Evolutionary conservation across 495 filamentous ascomycete species (phyloP).

Genomic region (Choiromyces venosus): DNA sequence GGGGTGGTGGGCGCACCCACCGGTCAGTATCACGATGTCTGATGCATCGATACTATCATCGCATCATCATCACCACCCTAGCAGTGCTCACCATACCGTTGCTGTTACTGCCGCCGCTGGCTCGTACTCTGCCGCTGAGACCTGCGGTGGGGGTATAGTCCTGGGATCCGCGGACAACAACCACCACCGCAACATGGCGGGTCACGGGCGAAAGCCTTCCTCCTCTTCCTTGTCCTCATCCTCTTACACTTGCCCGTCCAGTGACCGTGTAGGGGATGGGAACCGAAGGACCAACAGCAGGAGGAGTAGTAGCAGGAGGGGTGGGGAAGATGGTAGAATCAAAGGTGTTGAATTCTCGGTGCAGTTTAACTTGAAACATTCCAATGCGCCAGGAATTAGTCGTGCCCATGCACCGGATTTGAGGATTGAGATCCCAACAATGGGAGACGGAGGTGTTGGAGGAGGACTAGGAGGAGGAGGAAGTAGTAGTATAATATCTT

Average conservation of each 20-base stretch:
- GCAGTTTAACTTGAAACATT: neutral
- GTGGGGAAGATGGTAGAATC: neutral
- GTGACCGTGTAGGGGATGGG: neutral
- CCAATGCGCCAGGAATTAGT: neutral
- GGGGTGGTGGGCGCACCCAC: neutral
- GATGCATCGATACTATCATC: neutral
- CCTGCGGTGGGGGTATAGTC: neutral
- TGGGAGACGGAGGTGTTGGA: neutral
- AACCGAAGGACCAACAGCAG: neutral
- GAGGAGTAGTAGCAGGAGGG: neutral
- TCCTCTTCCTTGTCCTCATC: neutral
- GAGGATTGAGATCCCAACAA: neutral
- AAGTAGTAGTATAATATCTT: neutral
- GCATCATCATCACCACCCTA: neutral
- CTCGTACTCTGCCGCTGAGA: neutral
- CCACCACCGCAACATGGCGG: neutral
- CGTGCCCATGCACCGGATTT: neutral
- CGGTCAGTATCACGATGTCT: neutral
- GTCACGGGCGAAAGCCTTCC: neutral
- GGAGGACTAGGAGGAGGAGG: neutral
- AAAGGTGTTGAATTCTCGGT: neutral
- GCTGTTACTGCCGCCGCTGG: no score
- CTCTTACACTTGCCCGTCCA: neutral
- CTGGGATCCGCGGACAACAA: neutral
- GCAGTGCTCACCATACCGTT: neutral